Conservation (phyloP, 768 basidiomycete species). For the Mycena pura region DNA sequence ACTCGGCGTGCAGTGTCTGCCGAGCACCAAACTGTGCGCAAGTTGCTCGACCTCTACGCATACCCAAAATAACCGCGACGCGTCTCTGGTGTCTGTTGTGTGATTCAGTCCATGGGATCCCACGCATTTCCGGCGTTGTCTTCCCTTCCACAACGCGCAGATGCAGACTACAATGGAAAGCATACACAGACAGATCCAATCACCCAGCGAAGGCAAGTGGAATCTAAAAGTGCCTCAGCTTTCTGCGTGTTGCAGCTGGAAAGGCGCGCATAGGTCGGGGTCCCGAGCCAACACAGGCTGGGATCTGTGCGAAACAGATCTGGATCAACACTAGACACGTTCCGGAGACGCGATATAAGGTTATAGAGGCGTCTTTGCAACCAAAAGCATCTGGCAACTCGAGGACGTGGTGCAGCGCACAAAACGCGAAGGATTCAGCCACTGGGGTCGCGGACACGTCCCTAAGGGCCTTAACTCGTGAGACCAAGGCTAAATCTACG, state of each 20-base stretch:
- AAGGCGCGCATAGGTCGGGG: constrained; percentile 17
- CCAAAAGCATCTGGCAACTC: constrained; percentile 14
- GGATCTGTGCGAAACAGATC: constrained; percentile 19
- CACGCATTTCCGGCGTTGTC: constrained; percentile 27
- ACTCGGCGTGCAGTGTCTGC: constrained; percentile 4
- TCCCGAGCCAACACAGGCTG: constrained; percentile 28
- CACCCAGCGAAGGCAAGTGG: constrained; percentile 12
- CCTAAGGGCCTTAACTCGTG: constrained; percentile 9
- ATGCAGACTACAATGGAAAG: constrained; percentile 12
- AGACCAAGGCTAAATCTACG: constrained; percentile 2
- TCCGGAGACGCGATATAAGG: constrained; percentile 27
- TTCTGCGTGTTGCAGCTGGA: constrained; percentile 13
- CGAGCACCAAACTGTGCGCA: constrained; percentile 13
- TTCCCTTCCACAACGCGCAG: constrained; percentile 22
- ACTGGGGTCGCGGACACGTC: constrained; percentile 15
- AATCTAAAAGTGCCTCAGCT: constrained; percentile 20
- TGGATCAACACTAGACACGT: constrained; percentile 14
- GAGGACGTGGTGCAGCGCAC: constrained; percentile 10
- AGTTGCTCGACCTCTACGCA: constrained; percentile 10
- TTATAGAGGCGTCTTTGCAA: constrained; percentile 21
- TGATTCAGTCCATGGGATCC: constrained; percentile 6
- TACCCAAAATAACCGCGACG: constrained; percentile 26
- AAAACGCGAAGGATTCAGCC: constrained; percentile 22
- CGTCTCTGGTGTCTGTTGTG: constrained; percentile 25
- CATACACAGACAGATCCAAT: constrained; percentile 12